Evolutionary conservation across 2,329 filamentous ascomycete species (phyloP), one percentile per base, ranked within the genome.

Genomic region (Ampelomyces quisqualis): DNA sequence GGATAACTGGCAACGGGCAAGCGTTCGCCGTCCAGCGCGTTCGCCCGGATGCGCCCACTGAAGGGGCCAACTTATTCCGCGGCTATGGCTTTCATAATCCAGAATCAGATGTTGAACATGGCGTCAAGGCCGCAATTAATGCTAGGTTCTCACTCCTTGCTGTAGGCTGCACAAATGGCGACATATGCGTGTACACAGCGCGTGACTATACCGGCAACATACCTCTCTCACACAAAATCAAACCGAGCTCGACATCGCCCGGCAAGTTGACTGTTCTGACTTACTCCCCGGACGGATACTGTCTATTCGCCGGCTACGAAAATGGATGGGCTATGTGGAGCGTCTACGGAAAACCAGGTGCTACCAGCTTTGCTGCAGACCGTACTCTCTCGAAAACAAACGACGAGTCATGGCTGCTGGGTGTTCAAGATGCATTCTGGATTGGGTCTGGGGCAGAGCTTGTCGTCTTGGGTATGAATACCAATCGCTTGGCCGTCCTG

Each of bases 251-350:
- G 0, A 89, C 90, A 1, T 69, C 75, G 4, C 84, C 88, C 1
- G 93, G 93, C 0, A 68, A 71, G 9, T 72, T 96, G 36, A 89
- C 81, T 2, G 86, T 83, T 20, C 70, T 98, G 51, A 82, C 73
- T 45, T 98, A 95, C 72, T 96, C 93, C 1, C 90, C 91, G 0
- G 93, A 98, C 66, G 93, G 93, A 13, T 96, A 97, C 67, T 95
- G 90, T 65, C 77, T 98, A 7, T 96, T 98, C 68, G 90, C 86
- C 29, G 93, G 91, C 1, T 97, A 91, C 61, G 85, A 93, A 58
- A 83, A 85, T 43, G 94, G 93, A 1, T 98, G 93, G 93, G 86
- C 88, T 4, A 91, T 84, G 32, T 98, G 91, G 91, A 97, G 91
- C 65, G 93, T 97, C 24, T 98, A 95, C 68, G 93, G 93, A 22